Evolutionary conservation across 495 filamentous ascomycete genomes (phyloP).

Genomic region (Thermochaetoides thermophila): DNA sequence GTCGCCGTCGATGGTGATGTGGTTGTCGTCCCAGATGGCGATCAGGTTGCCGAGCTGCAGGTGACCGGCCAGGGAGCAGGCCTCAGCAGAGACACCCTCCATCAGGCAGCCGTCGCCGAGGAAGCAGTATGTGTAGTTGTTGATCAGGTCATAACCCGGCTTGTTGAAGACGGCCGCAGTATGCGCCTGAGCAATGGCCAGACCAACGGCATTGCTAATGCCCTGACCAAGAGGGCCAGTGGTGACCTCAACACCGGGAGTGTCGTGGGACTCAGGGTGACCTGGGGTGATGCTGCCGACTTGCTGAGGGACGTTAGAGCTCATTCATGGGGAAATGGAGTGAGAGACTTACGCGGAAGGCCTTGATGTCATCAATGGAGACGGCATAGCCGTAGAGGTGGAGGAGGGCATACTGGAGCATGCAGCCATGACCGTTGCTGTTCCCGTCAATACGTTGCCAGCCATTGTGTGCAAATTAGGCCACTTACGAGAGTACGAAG

Average conservation of each 20-base stretch:
- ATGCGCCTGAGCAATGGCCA: slow-evolving; percentile 90
- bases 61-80: slow-evolving; percentile 84
- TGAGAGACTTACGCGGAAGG: slow-evolving; percentile 64
- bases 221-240: slow-evolving; percentile 94
- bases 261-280: slow-evolving; percentile 94
- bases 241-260: slow-evolving; percentile 92
- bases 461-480: too few species aligned
- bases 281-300: slow-evolving; percentile 91
- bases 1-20: slow-evolving; percentile 84
- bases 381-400: slow-evolving; percentile 89
- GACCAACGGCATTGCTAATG: slow-evolving; percentile 88
- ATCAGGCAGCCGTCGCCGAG: slow-evolving; percentile 97
- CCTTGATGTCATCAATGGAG: slow-evolving; percentile 80
- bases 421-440: slow-evolving; percentile 96
- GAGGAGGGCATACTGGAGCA: slow-evolving; percentile 97
- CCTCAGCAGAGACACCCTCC: slow-evolving; percentile 94
- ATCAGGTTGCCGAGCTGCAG: slow-evolving; percentile 96
- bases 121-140: slow-evolving; percentile 94
- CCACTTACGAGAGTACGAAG: slow-evolving; percentile 94
- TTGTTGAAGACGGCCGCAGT: slow-evolving; percentile 90
- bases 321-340: neutral
- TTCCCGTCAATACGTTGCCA: too few species aligned
- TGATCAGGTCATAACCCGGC: slow-evolving; percentile 77
- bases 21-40: slow-evolving; percentile 94
- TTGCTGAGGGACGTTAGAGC: slow-evolving; percentile 32